Percentiles rank a stretch among this genome's conserved stretches.
Conservation (phyloP, 441 rosid genomes). For the Populus hybrid region DNA sequence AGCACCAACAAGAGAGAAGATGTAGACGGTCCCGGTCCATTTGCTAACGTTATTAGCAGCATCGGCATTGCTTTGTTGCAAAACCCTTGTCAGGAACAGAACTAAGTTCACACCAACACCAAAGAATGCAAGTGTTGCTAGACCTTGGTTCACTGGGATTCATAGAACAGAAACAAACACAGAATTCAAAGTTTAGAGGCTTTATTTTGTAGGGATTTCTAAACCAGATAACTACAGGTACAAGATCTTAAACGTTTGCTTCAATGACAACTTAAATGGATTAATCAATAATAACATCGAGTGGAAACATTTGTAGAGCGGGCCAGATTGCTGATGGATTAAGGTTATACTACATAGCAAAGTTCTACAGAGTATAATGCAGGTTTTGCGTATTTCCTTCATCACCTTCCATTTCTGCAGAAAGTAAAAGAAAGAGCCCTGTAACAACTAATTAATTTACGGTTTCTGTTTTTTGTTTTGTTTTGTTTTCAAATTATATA, state of each 20-base stretch:
- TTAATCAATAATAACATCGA: neutral
- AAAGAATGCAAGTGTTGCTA: constrained; percentile 98
- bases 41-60: constrained; percentile 99
- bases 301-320: neutral
- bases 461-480: too few species aligned
- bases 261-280: neutral
- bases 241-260: neutral
- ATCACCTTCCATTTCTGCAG: too few species aligned
- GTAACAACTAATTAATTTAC: too few species aligned
- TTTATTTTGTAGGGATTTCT: neutral
- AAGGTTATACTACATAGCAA: neutral
- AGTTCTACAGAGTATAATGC: neutral
- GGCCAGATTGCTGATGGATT: neutral
- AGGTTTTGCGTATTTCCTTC: too few species aligned
- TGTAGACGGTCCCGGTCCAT: constrained; percentile 99
- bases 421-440: too few species aligned
- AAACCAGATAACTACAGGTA: neutral
- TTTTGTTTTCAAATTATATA: too few species aligned
- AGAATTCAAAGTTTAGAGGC: neutral
- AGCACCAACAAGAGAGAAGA: constrained; percentile 95
- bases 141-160: constrained; percentile 85
- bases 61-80: constrained; percentile 87
- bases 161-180: neutral
- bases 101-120: constrained; percentile 98
- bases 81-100: constrained; percentile 91